Evolutionary conservation across 179 eudicot genomes (phyloP).

Genomic region (Pouteria campechiana): DNA sequence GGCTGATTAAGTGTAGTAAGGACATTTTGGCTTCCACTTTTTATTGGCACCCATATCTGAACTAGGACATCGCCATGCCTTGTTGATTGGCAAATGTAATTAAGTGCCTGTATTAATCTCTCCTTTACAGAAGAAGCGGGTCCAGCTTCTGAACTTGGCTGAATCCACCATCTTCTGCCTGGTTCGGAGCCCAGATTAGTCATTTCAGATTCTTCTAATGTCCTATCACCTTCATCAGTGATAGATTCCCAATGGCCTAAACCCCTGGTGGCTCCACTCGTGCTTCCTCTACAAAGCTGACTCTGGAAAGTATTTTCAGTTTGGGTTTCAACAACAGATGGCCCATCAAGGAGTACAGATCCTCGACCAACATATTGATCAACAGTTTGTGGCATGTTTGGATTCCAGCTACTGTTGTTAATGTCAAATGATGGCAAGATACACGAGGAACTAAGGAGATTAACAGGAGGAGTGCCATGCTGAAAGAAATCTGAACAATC

Average conservation of each 20-base stretch:
- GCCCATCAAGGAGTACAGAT: constrained; percentile 4
- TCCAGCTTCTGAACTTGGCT: constrained; percentile 25
- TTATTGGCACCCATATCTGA: constrained; percentile 81
- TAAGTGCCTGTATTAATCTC: constrained; percentile 45
- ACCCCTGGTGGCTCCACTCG: constrained; percentile 22
- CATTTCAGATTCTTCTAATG: too few species aligned
- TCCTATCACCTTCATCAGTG: constrained; percentile 24
- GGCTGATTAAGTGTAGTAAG: constrained; percentile 76
- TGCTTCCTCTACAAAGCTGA: too few species aligned
- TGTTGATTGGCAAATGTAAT: constrained; percentile 27
- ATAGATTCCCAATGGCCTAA: constrained; percentile 11
- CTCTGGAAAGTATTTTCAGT: constrained; percentile 18
- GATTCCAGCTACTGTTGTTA: constrained; percentile 15
- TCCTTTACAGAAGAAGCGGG: constrained; percentile 25
- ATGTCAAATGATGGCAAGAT: constrained; percentile 19
- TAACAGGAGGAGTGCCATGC: constrained; percentile 19
- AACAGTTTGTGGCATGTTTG: constrained; percentile 9
- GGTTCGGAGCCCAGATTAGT: constrained; percentile 23
- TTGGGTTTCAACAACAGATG: constrained; percentile 10
- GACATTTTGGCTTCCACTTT: constrained; percentile 36
- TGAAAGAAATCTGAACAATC: constrained; percentile 36
- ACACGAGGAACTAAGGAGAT: constrained; percentile 18
- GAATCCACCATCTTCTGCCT: constrained; percentile 42
- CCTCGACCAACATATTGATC: constrained; percentile 14
- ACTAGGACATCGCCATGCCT: constrained; percentile 52